These are phyloP conservation scores for Staphylotrichum tortipilum DNA, from an alignment of 495 filamentous ascomycete species.

Conservation along the genomic window DNA sequence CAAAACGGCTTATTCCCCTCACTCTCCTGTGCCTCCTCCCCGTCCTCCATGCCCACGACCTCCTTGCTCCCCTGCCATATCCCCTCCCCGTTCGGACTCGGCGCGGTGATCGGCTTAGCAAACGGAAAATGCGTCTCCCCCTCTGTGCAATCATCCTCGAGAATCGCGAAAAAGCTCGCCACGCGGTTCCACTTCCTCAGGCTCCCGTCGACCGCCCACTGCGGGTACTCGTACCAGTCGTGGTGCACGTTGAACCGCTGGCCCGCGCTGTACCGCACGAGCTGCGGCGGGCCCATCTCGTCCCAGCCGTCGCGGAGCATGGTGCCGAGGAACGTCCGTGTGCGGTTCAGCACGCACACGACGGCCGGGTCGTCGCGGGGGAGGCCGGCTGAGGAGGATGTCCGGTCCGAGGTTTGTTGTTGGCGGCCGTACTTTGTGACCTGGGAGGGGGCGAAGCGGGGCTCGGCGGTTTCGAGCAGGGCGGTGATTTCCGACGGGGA, in stretches of 20 bases:
- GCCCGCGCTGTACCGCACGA: slow-evolving; percentile 39
- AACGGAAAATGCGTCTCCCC: slow-evolving; percentile 43
- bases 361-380: slow-evolving; percentile 35
- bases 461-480: slow-evolving; percentile 32
- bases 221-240: slow-evolving; percentile 38
- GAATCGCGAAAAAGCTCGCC: slow-evolving; percentile 41
- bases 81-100: slow-evolving; percentile 12
- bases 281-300: slow-evolving; percentile 41
- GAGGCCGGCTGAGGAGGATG: slow-evolving; percentile 37
- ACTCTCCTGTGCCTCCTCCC: not conserved
- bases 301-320: slow-evolving; percentile 36
- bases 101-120: slow-evolving; percentile 22
- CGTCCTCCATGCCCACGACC: not conserved
- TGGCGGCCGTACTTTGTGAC: slow-evolving; percentile 33
- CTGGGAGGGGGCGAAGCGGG: slow-evolving; percentile 30
- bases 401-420: slow-evolving; percentile 30
- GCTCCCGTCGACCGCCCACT: slow-evolving; percentile 19
- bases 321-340: slow-evolving; percentile 36
- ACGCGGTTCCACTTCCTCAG: slow-evolving; percentile 34
- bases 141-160: slow-evolving; percentile 34
- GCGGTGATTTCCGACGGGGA: slow-evolving; percentile 27
- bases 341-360: slow-evolving; percentile 33
- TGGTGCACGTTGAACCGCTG: slow-evolving; percentile 40
- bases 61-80: slow-evolving; percentile 21
- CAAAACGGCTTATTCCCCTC: slow-evolving; percentile 22